Conservation (phyloP, 495 filamentous ascomycete species). For the Hyaloscypha variabilis region DNA sequence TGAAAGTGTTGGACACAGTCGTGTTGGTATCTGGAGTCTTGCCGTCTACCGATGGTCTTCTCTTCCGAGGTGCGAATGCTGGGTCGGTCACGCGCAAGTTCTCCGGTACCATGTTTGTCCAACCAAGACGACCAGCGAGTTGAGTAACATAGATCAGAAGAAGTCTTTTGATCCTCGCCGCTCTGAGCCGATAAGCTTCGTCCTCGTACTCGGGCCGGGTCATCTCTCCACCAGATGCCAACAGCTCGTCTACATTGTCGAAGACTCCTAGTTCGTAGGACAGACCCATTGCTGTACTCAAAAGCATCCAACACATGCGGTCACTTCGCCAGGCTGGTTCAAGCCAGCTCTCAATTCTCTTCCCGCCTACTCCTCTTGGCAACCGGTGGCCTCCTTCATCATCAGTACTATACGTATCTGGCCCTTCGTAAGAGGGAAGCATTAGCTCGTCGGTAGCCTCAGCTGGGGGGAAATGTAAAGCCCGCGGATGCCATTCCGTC, state of each 20-base stretch:
- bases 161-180: conserved; percentile 79
- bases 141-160: conserved; percentile 90
- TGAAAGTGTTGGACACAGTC: conserved; percentile 54
- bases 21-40: conserved; percentile 57
- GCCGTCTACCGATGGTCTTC: conserved; percentile 49
- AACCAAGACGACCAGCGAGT: conserved; percentile 86
- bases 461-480: conserved; percentile 91
- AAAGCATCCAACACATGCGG: conserved; percentile 97
- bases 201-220: conserved; percentile 62
- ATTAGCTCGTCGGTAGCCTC: conserved; percentile 68
- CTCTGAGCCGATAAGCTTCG: conserved; percentile 76
- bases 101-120: conserved; percentile 90
- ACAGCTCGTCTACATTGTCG: conserved; percentile 72
- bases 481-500: conserved; percentile 95
- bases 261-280: conserved; percentile 96
- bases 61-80: conserved; percentile 36
- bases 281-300: conserved; percentile 86
- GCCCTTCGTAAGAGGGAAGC: conserved; percentile 48
- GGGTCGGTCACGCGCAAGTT: conserved; percentile 53
- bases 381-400: conserved; percentile 46
- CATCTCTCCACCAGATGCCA: conserved; percentile 51
- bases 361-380: conserved; percentile 59
- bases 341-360: conserved; percentile 88
- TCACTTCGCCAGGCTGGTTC: conserved; percentile 97
- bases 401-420: conserved; percentile 50